Conservation (phyloP, 2,329 filamentous ascomycete species). For the Colletotrichum chlorophyti region DNA sequence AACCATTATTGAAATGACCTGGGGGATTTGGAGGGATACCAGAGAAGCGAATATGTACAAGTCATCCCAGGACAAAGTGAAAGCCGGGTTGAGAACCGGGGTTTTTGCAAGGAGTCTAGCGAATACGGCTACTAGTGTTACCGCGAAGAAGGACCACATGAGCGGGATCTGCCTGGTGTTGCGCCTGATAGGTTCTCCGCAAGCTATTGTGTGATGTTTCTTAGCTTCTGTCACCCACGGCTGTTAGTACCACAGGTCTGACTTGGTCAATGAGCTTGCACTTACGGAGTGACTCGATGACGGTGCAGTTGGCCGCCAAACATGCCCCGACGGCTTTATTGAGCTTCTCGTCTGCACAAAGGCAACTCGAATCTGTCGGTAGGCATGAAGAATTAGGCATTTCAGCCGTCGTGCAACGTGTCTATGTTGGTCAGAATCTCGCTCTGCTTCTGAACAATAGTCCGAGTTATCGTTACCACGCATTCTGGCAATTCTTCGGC, state of each 20-base stretch:
- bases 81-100: neutral
- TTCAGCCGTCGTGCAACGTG: neutral
- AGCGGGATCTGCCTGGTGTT: neutral
- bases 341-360: neutral
- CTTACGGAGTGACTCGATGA: neutral
- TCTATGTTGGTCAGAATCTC: neutral
- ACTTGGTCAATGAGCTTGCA: neutral
- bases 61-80: neutral
- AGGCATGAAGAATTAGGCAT: neutral
- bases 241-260: too few relatives aligned
- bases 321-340: neutral
- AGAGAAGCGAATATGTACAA: neutral
- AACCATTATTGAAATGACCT: too few relatives aligned
- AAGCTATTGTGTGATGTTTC: neutral
- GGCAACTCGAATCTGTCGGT: neutral
- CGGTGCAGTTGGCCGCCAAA: neutral
- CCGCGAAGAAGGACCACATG: neutral
- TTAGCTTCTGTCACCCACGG: neutral
- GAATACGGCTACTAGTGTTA: neutral
- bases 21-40: neutral
- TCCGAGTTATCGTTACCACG: neutral
- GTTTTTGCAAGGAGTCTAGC: neutral
- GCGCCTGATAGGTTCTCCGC: neutral
- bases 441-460: fast-evolving
- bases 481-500: neutral